Percentiles rank a stretch among this genome's conserved stretches.
phyloP scores from a whole-genome alignment of 1,284 basidiomycete species.

The Ustilago tritici region DNA sequence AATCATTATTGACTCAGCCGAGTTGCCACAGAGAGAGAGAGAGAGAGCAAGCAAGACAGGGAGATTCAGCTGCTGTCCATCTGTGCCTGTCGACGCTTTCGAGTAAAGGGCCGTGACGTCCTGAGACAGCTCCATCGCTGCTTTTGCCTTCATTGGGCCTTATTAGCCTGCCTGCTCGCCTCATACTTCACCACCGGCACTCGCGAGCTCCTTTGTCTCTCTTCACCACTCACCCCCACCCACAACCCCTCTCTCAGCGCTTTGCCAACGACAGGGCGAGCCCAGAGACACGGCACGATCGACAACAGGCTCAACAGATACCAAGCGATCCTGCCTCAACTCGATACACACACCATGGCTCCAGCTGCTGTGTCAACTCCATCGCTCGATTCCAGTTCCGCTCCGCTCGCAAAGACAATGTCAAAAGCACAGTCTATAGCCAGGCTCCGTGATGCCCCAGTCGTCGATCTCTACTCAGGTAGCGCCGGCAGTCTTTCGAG shows the following conservation, averaged over 20 bases:
- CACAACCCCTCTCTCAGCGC: not conserved
- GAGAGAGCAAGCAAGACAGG: not conserved
- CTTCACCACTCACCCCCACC: slow-evolving; percentile 3
- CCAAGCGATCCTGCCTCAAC: not conserved
- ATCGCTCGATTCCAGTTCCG: not conserved
- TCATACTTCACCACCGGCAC: not conserved
- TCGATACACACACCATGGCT: slow-evolving; percentile 22
- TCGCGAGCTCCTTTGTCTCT: not conserved
- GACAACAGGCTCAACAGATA: no score
- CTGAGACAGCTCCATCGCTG: not conserved
- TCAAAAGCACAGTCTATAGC: slow-evolving; percentile 7
- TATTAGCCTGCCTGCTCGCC: not conserved
- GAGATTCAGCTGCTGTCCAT: slow-evolving; percentile 5
- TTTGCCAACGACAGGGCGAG: not conserved
- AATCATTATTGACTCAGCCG: not conserved
- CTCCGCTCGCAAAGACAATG: slow-evolving; percentile 8
- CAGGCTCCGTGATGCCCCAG: slow-evolving; percentile 28
- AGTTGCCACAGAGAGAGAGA: not conserved
- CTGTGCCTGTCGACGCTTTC: not conserved
- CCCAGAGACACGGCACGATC: not conserved
- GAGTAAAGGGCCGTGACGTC: slow-evolving; percentile 7
- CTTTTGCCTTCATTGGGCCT: not conserved
- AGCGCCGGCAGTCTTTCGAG: slow-evolving; percentile 42
- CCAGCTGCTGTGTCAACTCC: slow-evolving; percentile 27
- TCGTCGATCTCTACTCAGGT: slow-evolving; percentile 60